Conservation (phyloP, 306 rosid genomes). For the Fagus sylvatica region DNA sequence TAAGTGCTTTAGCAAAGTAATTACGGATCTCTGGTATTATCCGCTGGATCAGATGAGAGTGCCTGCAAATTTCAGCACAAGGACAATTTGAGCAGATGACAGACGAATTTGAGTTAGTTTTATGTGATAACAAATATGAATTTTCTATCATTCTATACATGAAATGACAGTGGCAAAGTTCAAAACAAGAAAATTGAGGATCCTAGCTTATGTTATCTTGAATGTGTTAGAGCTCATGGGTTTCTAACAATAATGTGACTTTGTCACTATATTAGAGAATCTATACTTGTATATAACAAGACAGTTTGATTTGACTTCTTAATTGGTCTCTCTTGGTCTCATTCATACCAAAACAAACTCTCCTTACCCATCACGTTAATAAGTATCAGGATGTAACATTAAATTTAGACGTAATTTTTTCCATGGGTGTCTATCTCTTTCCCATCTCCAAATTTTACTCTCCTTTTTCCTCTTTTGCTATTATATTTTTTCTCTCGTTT, state of each 20-base stretch:
- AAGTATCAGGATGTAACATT: too few relatives aligned
- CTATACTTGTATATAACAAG: neutral
- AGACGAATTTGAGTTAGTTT: neutral
- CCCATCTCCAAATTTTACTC: too few relatives aligned
- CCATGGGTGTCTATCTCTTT: too few relatives aligned
- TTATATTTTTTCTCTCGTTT: neutral
- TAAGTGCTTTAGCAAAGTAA: constrained; percentile 78
- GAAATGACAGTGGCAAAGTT: neutral
- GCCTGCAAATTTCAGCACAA: constrained; percentile 62
- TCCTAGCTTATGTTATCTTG: constrained; percentile 1
- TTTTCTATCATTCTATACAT: constrained; percentile 13
- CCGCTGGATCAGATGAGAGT: constrained; percentile 65
- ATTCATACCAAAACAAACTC: neutral
- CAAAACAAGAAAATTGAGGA: constrained; percentile 10
- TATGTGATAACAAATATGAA: neutral
- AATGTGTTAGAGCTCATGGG: neutral
- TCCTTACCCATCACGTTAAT: neutral
- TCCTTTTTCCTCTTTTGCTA: too few relatives aligned
- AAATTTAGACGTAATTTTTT: too few relatives aligned
- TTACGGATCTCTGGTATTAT: constrained; percentile 75
- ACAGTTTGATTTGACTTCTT: neutral
- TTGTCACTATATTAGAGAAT: neutral
- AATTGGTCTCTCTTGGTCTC: neutral
- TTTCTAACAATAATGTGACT: neutral
- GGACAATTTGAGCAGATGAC: constrained; percentile 27